Evolutionary conservation across 441 rosid genomes (phyloP).

Genomic region (Eruca vesicaria): DNA sequence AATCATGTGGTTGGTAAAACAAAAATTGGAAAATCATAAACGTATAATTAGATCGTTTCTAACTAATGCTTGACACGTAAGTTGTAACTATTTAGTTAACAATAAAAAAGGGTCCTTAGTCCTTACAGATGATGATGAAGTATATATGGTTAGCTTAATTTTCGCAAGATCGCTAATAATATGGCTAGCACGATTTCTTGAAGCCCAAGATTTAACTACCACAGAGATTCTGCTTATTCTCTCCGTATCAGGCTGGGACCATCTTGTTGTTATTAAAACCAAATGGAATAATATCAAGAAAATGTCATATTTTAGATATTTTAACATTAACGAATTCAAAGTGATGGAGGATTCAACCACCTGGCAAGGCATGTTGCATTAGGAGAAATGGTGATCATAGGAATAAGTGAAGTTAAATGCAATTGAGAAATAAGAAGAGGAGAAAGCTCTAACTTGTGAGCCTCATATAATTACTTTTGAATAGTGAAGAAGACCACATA

Average conservation of each 20-base stretch:
- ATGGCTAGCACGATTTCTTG: background rate
- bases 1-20: background rate
- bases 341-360: background rate
- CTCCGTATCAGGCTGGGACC: background rate
- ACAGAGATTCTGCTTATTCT: background rate
- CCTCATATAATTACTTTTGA: constrained; percentile 14
- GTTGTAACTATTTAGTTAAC: background rate
- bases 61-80: background rate
- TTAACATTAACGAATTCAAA: background rate
- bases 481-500: constrained; percentile 20
- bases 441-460: constrained; percentile 22
- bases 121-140: background rate
- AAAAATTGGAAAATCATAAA: background rate
- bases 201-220: background rate
- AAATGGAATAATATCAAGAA: background rate
- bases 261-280: background rate
- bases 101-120: background rate
- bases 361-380: constrained; percentile 9
- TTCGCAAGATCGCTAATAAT: background rate
- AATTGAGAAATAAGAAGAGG: constrained; percentile 10
- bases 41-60: background rate
- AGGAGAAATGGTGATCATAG: constrained; percentile 18
- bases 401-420: background rate
- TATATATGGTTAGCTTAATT: background rate
- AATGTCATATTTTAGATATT: background rate